Conservation (phyloP, 805 yeast genomes). For the Candida maltosa region DNA sequence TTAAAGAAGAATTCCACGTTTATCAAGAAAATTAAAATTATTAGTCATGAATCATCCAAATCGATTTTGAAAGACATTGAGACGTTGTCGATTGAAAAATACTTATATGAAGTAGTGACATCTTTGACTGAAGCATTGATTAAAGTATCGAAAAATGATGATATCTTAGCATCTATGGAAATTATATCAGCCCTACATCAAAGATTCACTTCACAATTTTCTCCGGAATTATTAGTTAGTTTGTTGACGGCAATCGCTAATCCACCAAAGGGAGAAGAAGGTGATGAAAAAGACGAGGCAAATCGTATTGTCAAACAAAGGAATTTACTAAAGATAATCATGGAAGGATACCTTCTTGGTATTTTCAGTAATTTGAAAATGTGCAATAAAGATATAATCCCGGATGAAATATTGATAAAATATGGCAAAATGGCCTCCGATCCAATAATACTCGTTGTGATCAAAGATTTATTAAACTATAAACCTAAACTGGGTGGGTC, state of each 20-base stretch:
- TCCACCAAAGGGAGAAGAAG: constrained; percentile 14
- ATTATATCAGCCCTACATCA: constrained; percentile 74
- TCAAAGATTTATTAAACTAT: constrained; percentile 27
- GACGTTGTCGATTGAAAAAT: constrained; percentile 66
- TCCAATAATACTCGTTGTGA: constrained; percentile 19
- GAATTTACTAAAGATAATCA: constrained; percentile 46
- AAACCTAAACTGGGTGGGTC: constrained; percentile 26
- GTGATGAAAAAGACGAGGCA: constrained; percentile 41
- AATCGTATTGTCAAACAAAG: constrained; percentile 41
- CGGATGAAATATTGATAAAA: constrained; percentile 36
- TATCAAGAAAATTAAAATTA: constrained; percentile 61
- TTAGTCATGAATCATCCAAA: constrained; percentile 48
- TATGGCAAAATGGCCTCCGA: constrained; percentile 19
- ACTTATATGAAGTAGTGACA: constrained; percentile 63
- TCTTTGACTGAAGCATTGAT: constrained; percentile 62
- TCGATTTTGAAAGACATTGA: constrained; percentile 58
- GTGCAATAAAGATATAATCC: constrained; percentile 38
- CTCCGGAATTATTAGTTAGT: constrained; percentile 44
- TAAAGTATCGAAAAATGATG: constrained; percentile 51
- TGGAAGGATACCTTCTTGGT: constrained; percentile 59
- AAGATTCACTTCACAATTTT: constrained; percentile 55
- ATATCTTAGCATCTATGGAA: constrained; percentile 61
- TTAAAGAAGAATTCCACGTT: constrained; percentile 80
- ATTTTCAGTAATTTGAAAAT: constrained; percentile 47
- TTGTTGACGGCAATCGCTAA: constrained; percentile 39